Evolutionary conservation across 1,284 basidiomycete genomes (phyloP), one percentile per base, ranked within the genome.

Genomic region (Moesziomyces aphidis): DNA sequence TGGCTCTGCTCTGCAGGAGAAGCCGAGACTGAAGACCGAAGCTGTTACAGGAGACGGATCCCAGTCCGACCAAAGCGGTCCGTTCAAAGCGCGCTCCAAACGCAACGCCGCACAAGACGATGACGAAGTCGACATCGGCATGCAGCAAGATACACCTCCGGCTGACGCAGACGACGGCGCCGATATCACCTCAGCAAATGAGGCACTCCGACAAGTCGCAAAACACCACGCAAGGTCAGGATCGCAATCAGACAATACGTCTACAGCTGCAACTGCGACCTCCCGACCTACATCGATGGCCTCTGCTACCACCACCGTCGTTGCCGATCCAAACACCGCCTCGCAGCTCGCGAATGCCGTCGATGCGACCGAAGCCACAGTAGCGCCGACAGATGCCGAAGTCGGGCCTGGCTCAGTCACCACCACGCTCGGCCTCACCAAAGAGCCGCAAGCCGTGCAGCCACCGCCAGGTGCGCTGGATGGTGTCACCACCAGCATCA

Each of bases 401-500:
- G 39, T 56, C 4, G 58, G 51, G 9, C 60, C 66, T 19, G 64
- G 58, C 31, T 56, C 65, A 10, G 63, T 63, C 24, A 66, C 73
- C 3, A 73, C 76, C 28, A 67, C 71, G 4, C 59, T 78, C 0
- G 78, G 75, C 22, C 75, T 79, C 39, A 80, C 80, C 26, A 68
- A 73, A 31, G 52, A 78, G 49, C 77, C 80, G 1, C 77, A 80
- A 46, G 53, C 72, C 0, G 59, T 80, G 36, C 69, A 82, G 49
- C 76, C 79, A 15, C 78, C 77, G 34, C 74, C 78, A 2, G 66
- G 64, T 17, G 81, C 79, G 23, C 67, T 83, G 19, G 78, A 82
- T 23, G 82, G 81, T 17, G 82, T 84, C 47, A 81, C 83, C n/a
- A 83, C 81, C 19, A 74, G 73, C 51, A 76, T 84, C 60, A 80